Conservation (phyloP, 805 yeast genomes). For the Saccharomycopsis sp. region DNA sequence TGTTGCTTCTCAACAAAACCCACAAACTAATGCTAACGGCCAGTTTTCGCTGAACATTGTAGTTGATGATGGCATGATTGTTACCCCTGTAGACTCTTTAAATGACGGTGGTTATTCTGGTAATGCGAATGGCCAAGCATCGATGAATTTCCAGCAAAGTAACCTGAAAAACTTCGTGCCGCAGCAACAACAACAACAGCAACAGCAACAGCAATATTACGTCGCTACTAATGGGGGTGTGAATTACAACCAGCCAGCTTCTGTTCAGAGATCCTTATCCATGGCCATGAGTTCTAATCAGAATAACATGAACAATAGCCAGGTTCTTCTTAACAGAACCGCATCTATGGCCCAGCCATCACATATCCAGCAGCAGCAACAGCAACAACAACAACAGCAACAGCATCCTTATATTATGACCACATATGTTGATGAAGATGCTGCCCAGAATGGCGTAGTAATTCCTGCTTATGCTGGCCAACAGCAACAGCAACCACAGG, state of each 20-base stretch:
- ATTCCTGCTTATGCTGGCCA: constrained; percentile 4
- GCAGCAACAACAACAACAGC: constrained; percentile 22
- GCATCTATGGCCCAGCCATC: not conserved
- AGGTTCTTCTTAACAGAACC: not conserved
- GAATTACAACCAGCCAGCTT: not conserved
- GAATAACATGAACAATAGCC: not conserved
- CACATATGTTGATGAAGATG: not conserved
- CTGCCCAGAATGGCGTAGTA: constrained; percentile 1
- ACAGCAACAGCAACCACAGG: not conserved
- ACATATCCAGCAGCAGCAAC: constrained; percentile 4
- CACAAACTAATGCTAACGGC: not conserved
- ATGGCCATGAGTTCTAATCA: not conserved
- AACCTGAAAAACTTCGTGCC: constrained; percentile 22
- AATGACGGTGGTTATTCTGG: not conserved
- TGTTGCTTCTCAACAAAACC: too few relatives aligned
- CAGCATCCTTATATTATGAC: not conserved
- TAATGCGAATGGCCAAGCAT: not conserved
- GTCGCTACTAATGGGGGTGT: not conserved
- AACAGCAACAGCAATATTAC: constrained; percentile 15
- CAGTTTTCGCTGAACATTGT: not conserved
- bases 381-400: not conserved
- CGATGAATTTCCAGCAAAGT: not conserved
- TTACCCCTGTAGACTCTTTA: constrained; percentile 13
- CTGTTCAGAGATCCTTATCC: not conserved
- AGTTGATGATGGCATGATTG: constrained; percentile 6